Evolutionary conservation across 1,284 basidiomycete genomes (phyloP).

Genomic region (Cronartium quercuum): DNA sequence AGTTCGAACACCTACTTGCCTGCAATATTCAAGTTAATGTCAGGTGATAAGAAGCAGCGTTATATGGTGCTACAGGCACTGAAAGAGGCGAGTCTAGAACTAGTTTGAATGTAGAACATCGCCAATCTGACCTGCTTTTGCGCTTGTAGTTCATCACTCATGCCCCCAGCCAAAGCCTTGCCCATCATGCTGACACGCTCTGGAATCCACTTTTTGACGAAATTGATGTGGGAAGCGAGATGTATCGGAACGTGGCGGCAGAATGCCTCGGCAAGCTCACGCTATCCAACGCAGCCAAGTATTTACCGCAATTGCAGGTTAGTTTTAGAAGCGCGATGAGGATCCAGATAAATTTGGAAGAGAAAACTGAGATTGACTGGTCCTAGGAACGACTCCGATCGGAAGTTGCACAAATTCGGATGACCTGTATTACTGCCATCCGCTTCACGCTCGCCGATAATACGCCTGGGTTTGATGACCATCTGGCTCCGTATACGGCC

Average conservation of each 20-base stretch:
- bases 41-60: constrained; percentile 66
- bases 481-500: constrained; percentile 18
- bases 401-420: constrained; percentile 62
- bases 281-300: constrained; percentile 76
- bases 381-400: constrained; percentile 51
- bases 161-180: constrained; percentile 72
- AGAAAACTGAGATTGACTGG: too few relatives aligned
- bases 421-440: constrained; percentile 86
- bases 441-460: constrained; percentile 92
- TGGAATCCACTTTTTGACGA: constrained; percentile 87
- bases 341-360: too few relatives aligned
- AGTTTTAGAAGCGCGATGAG: constrained; percentile 47
- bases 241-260: constrained; percentile 84
- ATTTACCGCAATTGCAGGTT: constrained; percentile 84
- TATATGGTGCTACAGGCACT: constrained; percentile 80
- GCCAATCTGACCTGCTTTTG: neutral
- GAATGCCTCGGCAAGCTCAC: constrained; percentile 95
- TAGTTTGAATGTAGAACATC: neutral
- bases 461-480: constrained; percentile 65
- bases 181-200: constrained; percentile 72
- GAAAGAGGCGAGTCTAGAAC: constrained; percentile 63
- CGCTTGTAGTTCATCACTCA: constrained; percentile 72
- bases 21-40: constrained; percentile 71
- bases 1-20: constrained; percentile 79
- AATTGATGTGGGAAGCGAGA: constrained; percentile 64